phyloP scores from a whole-genome alignment of 208 protist genomes.

The Acanthamoeba sp. region DNA sequence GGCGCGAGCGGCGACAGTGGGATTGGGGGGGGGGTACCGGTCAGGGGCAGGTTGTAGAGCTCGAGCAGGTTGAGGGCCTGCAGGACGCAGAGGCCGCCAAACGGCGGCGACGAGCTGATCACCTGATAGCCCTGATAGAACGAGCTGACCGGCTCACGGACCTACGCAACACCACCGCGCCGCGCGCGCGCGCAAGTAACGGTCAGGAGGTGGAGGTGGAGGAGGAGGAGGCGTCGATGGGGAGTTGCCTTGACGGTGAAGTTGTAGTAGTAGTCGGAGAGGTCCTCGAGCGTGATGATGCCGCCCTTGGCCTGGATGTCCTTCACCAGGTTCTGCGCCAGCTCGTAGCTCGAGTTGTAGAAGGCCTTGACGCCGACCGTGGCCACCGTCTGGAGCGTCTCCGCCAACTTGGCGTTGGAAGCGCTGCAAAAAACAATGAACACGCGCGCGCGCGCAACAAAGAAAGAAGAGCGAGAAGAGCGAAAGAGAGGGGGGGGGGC shows the following conservation, averaged over 20 bases:
- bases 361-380: conserved; percentile 67
- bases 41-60: conserved; percentile 35
- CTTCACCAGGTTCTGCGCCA: conserved; percentile 70
- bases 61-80: conserved; percentile 77
- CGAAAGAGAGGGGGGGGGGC: too few relatives aligned
- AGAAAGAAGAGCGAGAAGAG: not conserved
- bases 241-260: not conserved
- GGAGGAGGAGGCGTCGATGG: not conserved
- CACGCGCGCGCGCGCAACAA: not conserved
- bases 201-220: too few relatives aligned
- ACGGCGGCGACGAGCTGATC: conserved; percentile 76
- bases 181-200: conserved; percentile 71
- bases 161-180: conserved; percentile 43
- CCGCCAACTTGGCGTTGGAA: conserved; percentile 54
- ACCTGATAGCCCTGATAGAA: conserved; percentile 73
- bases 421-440: not conserved
- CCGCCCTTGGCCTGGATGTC: conserved; percentile 75
- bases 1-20: too few relatives aligned
- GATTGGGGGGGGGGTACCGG: not conserved
- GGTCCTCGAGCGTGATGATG: not conserved
- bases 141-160: conserved; percentile 1
- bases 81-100: conserved; percentile 73
- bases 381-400: conserved; percentile 79
- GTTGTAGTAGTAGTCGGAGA: conserved; percentile 38
- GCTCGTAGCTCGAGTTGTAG: conserved; percentile 62